Evolutionary conservation across 371 early-diverging fungal genomes (phyloP), one percentile per base, ranked within the genome.

Genomic region (Apophysomyces variabilis): DNA sequence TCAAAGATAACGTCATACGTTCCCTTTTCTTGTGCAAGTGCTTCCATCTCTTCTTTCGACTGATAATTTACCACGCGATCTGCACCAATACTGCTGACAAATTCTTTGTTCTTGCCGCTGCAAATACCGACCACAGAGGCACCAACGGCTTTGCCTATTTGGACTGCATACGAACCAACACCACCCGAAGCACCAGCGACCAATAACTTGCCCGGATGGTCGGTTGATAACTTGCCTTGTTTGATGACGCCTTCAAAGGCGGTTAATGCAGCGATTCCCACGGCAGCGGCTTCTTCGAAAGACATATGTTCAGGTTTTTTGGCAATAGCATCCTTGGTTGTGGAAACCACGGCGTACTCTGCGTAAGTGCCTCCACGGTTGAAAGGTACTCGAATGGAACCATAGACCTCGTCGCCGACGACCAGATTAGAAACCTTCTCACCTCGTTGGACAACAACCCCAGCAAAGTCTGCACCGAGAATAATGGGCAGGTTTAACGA

Each of bases 91-190:
- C 64, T 56, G 46, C 72, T 70, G 14, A 88, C 87, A 26, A 84
- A 69, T 36, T 80, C 80, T 13, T 73, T 70, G 54, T 87, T 87
- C 38, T 65, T 75, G 0, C 69, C 71, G 37, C 87, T 87, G 57
- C 90, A 88, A n/a, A 90, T 84, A n/a, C 79, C 92, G 1, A 85
- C 81, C 0, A 90, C 90, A 16, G 78, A 57, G 1, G 88, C 88
- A 5, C 80, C 76, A 21, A 73, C 76, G 35, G 78, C 38, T 58
- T 89, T 89, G 21, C 87, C 91, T 5, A 89, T 14, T 65, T 92
- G 92, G 11, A 91, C 81, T 7, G 78, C 88, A 57, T 78, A 86
- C 1, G 77, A 72, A 3, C 90, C 92, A 47, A 86, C 80, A 47
- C 87, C 88, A 7, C 88, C 88, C 16, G 84, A 79, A 7, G 85